phyloP scores from a whole-genome alignment of 345 rosid genomes.

The Moricandia moricandioides region DNA sequence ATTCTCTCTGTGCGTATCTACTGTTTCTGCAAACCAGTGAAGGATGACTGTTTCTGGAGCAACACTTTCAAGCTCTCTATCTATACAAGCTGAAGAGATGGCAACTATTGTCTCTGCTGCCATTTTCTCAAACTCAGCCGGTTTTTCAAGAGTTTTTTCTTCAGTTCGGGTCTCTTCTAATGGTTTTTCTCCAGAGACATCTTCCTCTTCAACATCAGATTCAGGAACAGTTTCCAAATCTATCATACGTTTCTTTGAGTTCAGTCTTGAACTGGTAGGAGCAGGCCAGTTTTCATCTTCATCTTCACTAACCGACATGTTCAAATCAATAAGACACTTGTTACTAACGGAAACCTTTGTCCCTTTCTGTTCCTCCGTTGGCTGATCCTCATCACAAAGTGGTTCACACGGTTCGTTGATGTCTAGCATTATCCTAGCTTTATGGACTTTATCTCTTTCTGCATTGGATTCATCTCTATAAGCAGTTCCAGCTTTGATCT shows the following conservation, averaged over 20 bases:
- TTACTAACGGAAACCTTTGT: slow-evolving; percentile 27
- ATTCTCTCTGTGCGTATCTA: slow-evolving; percentile 51
- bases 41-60: slow-evolving; percentile 39
- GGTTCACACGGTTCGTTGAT: slow-evolving; percentile 85
- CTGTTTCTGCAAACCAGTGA: slow-evolving; percentile 66
- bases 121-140: slow-evolving; percentile 18
- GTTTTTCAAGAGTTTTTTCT: slow-evolving; percentile 30
- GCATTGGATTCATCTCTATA: slow-evolving; percentile 40
- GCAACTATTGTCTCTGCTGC: slow-evolving; percentile 70
- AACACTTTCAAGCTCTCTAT: slow-evolving; percentile 28
- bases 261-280: slow-evolving; percentile 35
- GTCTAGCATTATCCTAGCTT: slow-evolving; percentile 58
- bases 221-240: slow-evolving; percentile 60
- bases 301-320: slow-evolving; percentile 48
- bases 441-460: slow-evolving; percentile 41
- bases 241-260: slow-evolving; percentile 41
- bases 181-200: not conserved
- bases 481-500: slow-evolving; percentile 39
- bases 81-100: slow-evolving; percentile 43
- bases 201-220: slow-evolving; percentile 30
- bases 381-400: slow-evolving; percentile 39
- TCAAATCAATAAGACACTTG: slow-evolving; percentile 57
- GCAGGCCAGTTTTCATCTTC: slow-evolving; percentile 40
- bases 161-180: slow-evolving; percentile 17
- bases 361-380: slow-evolving; percentile 4